Conservation (phyloP, 2,329 filamentous ascomycete species). For the Botrytis porri region DNA sequence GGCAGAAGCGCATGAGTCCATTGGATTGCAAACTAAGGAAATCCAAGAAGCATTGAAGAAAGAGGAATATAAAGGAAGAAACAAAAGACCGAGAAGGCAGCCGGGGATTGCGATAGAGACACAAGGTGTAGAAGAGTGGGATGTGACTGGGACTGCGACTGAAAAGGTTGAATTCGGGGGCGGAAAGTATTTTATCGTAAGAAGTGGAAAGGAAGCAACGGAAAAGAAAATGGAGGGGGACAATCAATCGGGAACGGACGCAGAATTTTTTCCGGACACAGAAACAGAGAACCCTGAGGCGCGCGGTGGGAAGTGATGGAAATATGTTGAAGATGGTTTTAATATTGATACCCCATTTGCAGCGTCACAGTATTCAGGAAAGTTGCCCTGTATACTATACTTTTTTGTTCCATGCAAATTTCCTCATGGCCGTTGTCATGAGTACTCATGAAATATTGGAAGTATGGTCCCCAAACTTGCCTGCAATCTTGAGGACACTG, state of each 20-base stretch:
- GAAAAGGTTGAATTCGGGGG: conserved; percentile 34
- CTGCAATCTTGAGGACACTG: background rate
- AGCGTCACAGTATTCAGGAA: background rate
- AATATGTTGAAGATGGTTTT: background rate
- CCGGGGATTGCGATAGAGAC: conserved; percentile 24
- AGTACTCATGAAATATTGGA: background rate
- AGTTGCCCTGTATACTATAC: background rate
- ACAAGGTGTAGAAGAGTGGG: conserved; percentile 34
- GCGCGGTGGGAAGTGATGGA: background rate
- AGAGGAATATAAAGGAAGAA: conserved; percentile 58
- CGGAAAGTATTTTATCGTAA: conserved; percentile 40
- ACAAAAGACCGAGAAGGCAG: conserved; percentile 34
- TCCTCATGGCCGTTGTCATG: background rate
- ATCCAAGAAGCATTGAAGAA: conserved; percentile 50
- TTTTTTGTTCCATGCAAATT: no score
- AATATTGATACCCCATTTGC: conserved; percentile 13
- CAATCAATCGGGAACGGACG: background rate
- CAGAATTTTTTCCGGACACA: background rate
- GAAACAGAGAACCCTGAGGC: background rate
- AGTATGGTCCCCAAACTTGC: background rate
- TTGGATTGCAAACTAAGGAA: conserved; percentile 48
- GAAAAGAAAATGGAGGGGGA: background rate
- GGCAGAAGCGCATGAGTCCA: conserved; percentile 53
- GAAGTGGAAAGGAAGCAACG: conserved; percentile 31
- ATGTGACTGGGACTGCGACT: conserved; percentile 35